phyloP scores from a whole-genome alignment of 2,329 filamentous ascomycete species.

The Botryosphaeria agaves region DNA sequence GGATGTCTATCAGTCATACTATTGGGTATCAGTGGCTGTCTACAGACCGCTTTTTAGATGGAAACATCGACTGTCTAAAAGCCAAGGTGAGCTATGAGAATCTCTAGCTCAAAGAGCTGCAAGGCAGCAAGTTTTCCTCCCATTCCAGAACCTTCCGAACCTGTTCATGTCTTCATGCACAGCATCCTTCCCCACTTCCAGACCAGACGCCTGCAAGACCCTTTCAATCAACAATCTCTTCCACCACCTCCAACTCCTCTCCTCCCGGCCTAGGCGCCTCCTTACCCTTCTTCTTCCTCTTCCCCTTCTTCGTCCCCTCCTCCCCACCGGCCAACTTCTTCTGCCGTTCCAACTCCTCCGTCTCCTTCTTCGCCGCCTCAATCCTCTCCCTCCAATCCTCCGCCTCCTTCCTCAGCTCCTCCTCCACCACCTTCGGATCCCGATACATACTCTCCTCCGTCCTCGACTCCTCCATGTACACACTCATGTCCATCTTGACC shows the following conservation, averaged over 20 bases:
- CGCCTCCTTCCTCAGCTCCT: conserved; percentile 14
- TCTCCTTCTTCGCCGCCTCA: conserved; percentile 17
- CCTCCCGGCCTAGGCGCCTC: conserved; percentile 4
- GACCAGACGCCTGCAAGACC: neutral
- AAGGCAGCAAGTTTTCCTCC: too few species aligned
- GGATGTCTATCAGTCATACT: too few species aligned
- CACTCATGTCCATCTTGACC: conserved; percentile 21
- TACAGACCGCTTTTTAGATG: too few species aligned
- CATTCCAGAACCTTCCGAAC: too few species aligned
- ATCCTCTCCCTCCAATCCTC: conserved; percentile 16
- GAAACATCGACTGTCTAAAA: too few species aligned
- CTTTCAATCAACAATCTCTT: conserved; percentile 7
- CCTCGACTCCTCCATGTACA: conserved; percentile 4
- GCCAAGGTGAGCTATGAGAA: too few species aligned
- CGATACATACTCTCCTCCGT: conserved; percentile 16
- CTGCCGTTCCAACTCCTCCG: conserved; percentile 7
- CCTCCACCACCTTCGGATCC: conserved; percentile 9
- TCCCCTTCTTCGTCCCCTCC: conserved; percentile 11
- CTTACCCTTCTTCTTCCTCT: conserved; percentile 11
- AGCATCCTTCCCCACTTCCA: too few species aligned
- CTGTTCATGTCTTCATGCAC: too few species aligned
- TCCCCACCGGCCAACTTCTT: conserved; percentile 12
- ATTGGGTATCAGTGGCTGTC: too few species aligned
- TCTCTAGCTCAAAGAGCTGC: too few species aligned
- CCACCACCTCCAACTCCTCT: conserved; percentile 6